Evolutionary conservation across 108 stramenopile genomes (phyloP), one percentile per base, ranked within the genome.

Genomic region (Schizochytrium sp.): DNA sequence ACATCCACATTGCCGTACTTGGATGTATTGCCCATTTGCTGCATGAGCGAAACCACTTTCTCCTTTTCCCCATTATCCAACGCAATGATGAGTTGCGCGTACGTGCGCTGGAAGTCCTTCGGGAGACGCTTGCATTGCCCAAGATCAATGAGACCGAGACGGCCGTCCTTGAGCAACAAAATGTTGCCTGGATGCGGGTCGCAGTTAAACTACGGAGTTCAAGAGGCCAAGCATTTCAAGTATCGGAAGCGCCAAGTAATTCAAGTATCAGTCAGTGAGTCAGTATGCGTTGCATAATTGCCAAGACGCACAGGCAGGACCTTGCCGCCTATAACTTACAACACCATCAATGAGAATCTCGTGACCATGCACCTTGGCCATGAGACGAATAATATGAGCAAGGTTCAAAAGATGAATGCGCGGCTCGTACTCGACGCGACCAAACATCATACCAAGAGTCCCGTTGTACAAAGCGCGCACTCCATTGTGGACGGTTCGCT

Each of bases 101-200:
- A 83, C 23, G n/a, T 23, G 76, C 19, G 48, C 2, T 45, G 76
- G 4, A 25, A 47, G 6, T 18, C n/a, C 45, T 12, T 21, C 4
- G 48, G 45, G 6, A 83, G 45, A 6, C 51, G 76, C 76, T 83
- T 83, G 57, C 87, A 87, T 57, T 87, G 87, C n/a, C 87, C 87
- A 43, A 58, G 34, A 29, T 87, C 87, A 58, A 87, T 87, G 34
- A 87, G 43, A 18, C 87, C 87, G n/a, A 87, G 25, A 41, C 87
- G 87, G 57, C 87, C 87, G 43, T 87, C 87, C 25, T 57, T 18
- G 18, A 87, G n/a, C n/a, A 57, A 23, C 2, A 87, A 5, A n/a
- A 87, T 87, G 87, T 87, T 87, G 57, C 87, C 87, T 8, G 87
- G 87, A 57, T 87, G 87, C 57, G 87, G 87, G 57, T 87, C 87